Percentiles rank a stretch among this genome's conserved stretches.
phyloP scores from a whole-genome alignment of 2,329 filamentous ascomycete genomes.

The Pestalotiopsis sp. region DNA sequence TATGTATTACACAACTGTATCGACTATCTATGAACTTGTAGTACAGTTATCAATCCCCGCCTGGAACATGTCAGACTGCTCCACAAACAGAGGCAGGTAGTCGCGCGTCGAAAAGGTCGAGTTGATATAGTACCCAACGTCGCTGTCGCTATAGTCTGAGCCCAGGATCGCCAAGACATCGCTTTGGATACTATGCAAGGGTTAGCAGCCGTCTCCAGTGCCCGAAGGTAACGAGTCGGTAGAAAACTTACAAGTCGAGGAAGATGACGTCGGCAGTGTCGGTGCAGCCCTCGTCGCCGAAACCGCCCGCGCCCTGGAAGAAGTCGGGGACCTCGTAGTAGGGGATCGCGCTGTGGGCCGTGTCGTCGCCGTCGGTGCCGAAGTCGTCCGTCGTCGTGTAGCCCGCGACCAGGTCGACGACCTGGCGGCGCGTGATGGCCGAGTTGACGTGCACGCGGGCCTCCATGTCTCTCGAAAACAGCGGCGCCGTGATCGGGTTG shows the following conservation, averaged over 20 bases:
- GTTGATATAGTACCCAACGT: constrained; percentile 39
- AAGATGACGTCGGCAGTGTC: constrained; percentile 54
- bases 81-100: constrained; percentile 39
- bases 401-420: constrained; percentile 43
- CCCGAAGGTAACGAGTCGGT: no score
- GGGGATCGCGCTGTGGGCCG: constrained; percentile 47
- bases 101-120: constrained; percentile 40
- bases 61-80: constrained; percentile 34
- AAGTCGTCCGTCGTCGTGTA: constrained; percentile 59
- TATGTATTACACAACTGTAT: neutral
- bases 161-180: constrained; percentile 38
- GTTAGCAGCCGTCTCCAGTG: neutral
- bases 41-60: constrained; percentile 36
- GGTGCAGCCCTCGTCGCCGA: constrained; percentile 43
- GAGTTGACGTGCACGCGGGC: constrained; percentile 23
- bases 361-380: constrained; percentile 57
- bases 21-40: neutral
- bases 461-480: constrained; percentile 13
- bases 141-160: constrained; percentile 31
- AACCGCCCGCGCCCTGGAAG: constrained; percentile 49
- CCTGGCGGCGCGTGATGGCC: constrained; percentile 49
- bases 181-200: constrained; percentile 33
- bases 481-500: constrained; percentile 39
- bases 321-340: constrained; percentile 48
- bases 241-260: constrained; percentile 45